A percentile compares a stretch with the other conserved stretches of the same genome.
Evolutionary conservation across 2,329 filamentous ascomycete genomes (phyloP).

Genomic region (Fusarium annulatum): DNA sequence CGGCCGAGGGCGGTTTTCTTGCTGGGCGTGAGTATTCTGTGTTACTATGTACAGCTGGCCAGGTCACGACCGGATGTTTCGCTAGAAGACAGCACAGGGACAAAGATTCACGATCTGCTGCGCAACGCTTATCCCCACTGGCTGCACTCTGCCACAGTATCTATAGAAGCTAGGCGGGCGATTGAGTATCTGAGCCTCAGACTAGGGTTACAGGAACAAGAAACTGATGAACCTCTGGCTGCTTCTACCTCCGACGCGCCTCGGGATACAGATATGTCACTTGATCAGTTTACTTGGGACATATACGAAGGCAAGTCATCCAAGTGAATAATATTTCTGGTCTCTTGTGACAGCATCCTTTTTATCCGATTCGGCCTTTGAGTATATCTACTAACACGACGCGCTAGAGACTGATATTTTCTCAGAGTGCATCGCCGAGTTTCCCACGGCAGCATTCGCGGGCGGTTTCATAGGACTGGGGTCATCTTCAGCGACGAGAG

Average conservation of each 20-base stretch:
- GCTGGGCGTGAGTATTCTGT: not conserved
- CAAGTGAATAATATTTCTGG: rapidly evolving
- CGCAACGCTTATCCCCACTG: not conserved
- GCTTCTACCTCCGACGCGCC: not conserved
- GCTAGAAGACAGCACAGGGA: rapidly evolving
- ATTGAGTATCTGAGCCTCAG: not conserved
- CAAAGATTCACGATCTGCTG: not conserved
- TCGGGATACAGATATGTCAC: not conserved
- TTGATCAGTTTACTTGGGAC: not conserved
- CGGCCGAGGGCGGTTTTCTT: not conserved
- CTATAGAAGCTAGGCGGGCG: not conserved
- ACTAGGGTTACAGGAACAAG: not conserved
- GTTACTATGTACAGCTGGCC: not conserved
- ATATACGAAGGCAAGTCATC: not conserved
- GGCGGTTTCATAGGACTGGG: rapidly evolving
- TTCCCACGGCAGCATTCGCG: not conserved
- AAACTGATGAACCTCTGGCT: no score
- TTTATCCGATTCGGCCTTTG: rapidly evolving
- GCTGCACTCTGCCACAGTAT: not conserved
- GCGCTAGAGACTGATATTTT: not conserved
- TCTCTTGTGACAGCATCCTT: not conserved
- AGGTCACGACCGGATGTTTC: not conserved
- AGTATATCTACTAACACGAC: not conserved
- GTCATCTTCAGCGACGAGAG: rapidly evolving
- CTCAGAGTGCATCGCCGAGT: not conserved